These are phyloP conservation scores for Phaeomoniella chlamydospora DNA, from an alignment of 2,329 filamentous ascomycete species.

Conservation along the genomic window DNA sequence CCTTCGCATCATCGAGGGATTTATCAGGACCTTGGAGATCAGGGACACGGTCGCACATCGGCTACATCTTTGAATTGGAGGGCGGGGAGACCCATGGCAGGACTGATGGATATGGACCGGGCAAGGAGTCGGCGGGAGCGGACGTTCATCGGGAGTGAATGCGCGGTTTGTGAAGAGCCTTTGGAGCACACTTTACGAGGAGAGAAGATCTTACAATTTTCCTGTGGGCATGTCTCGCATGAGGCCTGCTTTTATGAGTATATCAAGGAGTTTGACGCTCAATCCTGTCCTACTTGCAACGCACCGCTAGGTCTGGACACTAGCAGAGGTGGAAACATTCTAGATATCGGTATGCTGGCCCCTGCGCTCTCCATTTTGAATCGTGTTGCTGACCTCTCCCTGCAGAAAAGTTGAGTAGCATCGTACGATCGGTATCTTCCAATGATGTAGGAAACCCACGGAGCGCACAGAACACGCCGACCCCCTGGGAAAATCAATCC, in stretches of 20 bases:
- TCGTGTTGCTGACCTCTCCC: conserved; percentile 5
- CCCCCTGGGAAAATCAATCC: conserved; percentile 39
- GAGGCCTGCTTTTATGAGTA: conserved; percentile 99
- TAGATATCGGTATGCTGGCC: conserved; percentile 81
- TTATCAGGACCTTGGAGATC: not conserved
- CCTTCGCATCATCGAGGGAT: conserved; percentile 6
- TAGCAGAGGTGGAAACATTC: conserved; percentile 79
- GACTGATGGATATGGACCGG: conserved; percentile 60
- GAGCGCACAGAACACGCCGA: conserved; percentile 41
- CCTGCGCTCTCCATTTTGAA: conserved; percentile 11
- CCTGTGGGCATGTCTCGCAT: conserved; percentile 91
- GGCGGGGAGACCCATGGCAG: conserved; percentile 36
- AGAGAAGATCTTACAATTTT: conserved; percentile 88
- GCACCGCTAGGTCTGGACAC: conserved; percentile 84
- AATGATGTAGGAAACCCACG: conserved; percentile 43
- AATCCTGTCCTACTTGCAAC: conserved; percentile 89
- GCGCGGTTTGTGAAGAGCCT: conserved; percentile 91
- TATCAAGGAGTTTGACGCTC: conserved; percentile 84
- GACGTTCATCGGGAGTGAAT: conserved; percentile 90
- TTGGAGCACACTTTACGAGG: conserved; percentile 88
- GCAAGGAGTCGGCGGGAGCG: conserved; percentile 71
- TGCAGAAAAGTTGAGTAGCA: conserved; percentile 83
- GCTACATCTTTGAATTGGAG: conserved; percentile 21
- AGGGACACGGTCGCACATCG: conserved; percentile 12
- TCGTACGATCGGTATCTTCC: conserved; percentile 65